Evolutionary conservation across 2,329 filamentous ascomycete species (phyloP), one percentile per base, ranked within the genome.

Genomic region (Phyllosticta capitalensis): DNA sequence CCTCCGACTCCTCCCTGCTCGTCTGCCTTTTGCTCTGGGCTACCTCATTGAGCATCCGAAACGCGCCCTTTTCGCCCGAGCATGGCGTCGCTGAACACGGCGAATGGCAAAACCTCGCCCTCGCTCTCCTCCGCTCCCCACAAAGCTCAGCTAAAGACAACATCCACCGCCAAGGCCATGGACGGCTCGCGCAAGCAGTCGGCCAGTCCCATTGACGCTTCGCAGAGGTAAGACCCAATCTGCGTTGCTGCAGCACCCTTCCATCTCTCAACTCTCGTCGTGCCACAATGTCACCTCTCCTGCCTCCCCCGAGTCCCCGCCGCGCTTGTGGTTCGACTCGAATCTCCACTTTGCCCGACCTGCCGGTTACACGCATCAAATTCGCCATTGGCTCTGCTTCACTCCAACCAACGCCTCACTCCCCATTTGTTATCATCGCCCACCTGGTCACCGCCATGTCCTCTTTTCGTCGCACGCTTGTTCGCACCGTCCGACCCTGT

Each of bases 141-240:
- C 62, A 71, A 76, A 62, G 70, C 76, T 63, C 76, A 79, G 62
- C 69, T 80, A 68, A 81, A 81, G 69, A 75, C 78, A 67, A 78
- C 69, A 68, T 71, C 76, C 62, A 73, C 71, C 64, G 75, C 73
- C 62, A 83, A 81, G 71, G 74, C 72, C 61, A 72, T 78, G 62
- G 80, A 83, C 69, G 74, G 72, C 62, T 73, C 75, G 69, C 79
- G 81, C 70, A 81, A 81, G 71, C 81, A 81, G 67, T 74, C 79
- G 64, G 78, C 74, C 61, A 83, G 79, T 69, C 81, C 81, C 62
- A 74, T 78, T 52, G 80, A 83, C 67, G 76, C 72, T 63, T 75
- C 71, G 65, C 77, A 80, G 69, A 80, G 79, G 81, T 83, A 77
- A 72, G 79, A 64, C 61, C 52, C 26, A 53, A 53, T 38, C 51